Conservation (phyloP, 2,329 filamentous ascomycete species). For the Remersonia thermophila region DNA sequence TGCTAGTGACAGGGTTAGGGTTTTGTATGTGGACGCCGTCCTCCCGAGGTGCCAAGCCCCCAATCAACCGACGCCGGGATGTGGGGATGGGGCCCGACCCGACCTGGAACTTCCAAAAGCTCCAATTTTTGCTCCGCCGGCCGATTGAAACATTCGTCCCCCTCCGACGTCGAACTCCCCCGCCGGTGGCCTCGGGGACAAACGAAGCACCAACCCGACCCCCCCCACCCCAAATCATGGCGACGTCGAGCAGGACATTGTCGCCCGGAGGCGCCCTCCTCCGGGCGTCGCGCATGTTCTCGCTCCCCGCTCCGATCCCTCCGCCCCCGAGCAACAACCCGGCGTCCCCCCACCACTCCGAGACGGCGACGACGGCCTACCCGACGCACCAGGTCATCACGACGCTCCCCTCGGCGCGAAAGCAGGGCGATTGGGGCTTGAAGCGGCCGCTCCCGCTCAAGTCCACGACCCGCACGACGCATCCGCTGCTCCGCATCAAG, state of each 20-base stretch:
- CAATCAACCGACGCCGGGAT: conserved; percentile 1
- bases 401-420: conserved; percentile 59
- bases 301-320: conserved; percentile 65
- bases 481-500: conserved; percentile 64
- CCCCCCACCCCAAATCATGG: conserved; percentile 16
- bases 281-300: conserved; percentile 80
- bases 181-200: conserved; percentile 2
- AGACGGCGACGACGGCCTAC: conserved; percentile 60
- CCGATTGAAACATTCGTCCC: neutral
- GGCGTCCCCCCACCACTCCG: conserved; percentile 39
- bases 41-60: neutral
- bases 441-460: conserved; percentile 73
- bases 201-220: too few relatives aligned
- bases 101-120: too few relatives aligned
- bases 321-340: conserved; percentile 41
- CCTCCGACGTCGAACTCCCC: neutral
- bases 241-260: conserved; percentile 24
- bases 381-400: conserved; percentile 78
- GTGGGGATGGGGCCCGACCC: too few relatives aligned
- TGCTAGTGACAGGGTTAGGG: conserved; percentile 11
- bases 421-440: conserved; percentile 81
- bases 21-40: too few relatives aligned
- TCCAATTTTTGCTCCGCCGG: conserved; percentile 14
- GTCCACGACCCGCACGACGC: conserved; percentile 57
- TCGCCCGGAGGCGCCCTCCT: conserved; percentile 59